These are phyloP conservation scores for Naganishia cerealis DNA, from an alignment of 1,284 basidiomycete genomes.

Conservation along the genomic window DNA sequence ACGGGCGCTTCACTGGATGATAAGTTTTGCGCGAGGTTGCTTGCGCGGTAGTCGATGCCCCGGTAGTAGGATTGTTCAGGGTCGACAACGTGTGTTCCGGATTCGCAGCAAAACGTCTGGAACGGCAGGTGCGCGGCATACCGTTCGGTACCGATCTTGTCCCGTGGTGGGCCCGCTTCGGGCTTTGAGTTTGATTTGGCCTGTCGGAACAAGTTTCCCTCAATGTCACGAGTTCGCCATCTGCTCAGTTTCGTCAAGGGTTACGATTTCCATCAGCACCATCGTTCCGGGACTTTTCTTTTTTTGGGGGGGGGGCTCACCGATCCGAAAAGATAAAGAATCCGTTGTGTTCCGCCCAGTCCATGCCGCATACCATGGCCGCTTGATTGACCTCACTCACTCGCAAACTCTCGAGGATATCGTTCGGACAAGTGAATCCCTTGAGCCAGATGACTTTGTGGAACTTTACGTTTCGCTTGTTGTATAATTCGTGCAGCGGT, in stretches of 20 bases:
- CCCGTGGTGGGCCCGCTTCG: conserved; percentile 85
- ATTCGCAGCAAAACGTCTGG: conserved; percentile 95
- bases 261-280: not conserved
- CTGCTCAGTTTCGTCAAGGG: conserved; percentile 54
- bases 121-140: conserved; percentile 89
- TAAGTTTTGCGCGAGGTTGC: conserved; percentile 73
- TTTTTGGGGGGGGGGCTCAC: too few relatives aligned
- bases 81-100: conserved; percentile 90
- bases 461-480: conserved; percentile 75
- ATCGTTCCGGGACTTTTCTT: too few relatives aligned
- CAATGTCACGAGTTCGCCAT: conserved; percentile 92
- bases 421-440: conserved; percentile 93
- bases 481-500: conserved; percentile 77
- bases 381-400: conserved; percentile 84
- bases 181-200: conserved; percentile 86
- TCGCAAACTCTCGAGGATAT: conserved; percentile 88
- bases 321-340: conserved; percentile 95
- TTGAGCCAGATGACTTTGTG: conserved; percentile 91
- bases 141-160: conserved; percentile 71
- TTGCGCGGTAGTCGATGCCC: conserved; percentile 77
- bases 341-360: conserved; percentile 94
- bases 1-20: conserved; percentile 63
- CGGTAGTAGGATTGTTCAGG: conserved; percentile 89
- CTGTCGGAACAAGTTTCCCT: conserved; percentile 91
- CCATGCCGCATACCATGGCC: conserved; percentile 96